A percentile compares a stretch with the other conserved stretches of the same genome.
These are phyloP conservation scores for Phytophthora nicotianae DNA, from an alignment of 352 stramenopile genomes.

Conservation along the genomic window DNA sequence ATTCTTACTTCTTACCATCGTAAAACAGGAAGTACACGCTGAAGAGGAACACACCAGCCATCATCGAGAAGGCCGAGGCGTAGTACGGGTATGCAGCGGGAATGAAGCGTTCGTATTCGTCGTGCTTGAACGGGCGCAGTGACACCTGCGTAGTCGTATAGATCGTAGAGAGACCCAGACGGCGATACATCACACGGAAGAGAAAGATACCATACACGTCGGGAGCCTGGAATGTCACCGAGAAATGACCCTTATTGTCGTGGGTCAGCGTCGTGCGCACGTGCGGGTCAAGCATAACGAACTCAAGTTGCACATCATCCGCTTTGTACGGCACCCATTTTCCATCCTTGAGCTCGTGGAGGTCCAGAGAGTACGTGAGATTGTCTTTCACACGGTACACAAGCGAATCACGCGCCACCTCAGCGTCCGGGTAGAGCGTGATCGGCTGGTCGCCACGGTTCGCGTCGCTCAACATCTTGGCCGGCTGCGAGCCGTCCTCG, in stretches of 20 bases:
- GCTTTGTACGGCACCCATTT: slow-evolving; percentile 81
- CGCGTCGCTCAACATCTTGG: slow-evolving; percentile 91
- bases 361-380: slow-evolving; percentile 90
- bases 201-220: slow-evolving; percentile 95
- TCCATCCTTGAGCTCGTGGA: slow-evolving; percentile 87
- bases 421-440: slow-evolving; percentile 89
- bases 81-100: slow-evolving; percentile 94
- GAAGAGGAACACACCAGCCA: slow-evolving; percentile 91
- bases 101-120: slow-evolving; percentile 96
- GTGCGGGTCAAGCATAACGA: slow-evolving; percentile 95
- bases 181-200: slow-evolving; percentile 92
- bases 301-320: slow-evolving; percentile 92
- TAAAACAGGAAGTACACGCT: slow-evolving; percentile 91
- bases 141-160: slow-evolving; percentile 91
- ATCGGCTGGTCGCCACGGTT: slow-evolving; percentile 86
- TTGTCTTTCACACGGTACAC: slow-evolving; percentile 96
- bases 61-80: slow-evolving; percentile 90
- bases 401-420: slow-evolving; percentile 88
- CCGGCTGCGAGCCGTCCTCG: slow-evolving; percentile 77
- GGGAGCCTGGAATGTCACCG: slow-evolving; percentile 86
- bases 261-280: slow-evolving; percentile 88
- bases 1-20: slow-evolving; percentile 60
- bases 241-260: slow-evolving; percentile 76
- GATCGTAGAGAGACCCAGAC: slow-evolving; percentile 86
- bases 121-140: slow-evolving; percentile 94